Evolutionary conservation across 164 flowering plant genomes (phyloP), one percentile per base, ranked within the genome.

Genomic region (Cinnamomum chago): DNA sequence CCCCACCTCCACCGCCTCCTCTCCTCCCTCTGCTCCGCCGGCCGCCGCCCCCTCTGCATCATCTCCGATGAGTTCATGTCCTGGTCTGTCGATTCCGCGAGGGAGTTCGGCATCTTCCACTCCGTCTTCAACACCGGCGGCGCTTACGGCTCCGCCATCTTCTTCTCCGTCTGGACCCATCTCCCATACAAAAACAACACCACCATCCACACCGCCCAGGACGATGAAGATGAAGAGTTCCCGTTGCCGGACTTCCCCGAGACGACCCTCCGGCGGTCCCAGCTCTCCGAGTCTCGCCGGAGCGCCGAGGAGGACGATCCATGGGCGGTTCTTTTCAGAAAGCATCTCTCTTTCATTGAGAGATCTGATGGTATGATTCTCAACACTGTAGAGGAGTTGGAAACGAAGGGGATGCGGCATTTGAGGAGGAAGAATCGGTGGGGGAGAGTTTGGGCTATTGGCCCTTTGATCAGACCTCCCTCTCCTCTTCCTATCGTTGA

Each of bases 371-470:
- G 79, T 25, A 0, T 86, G 24, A 23, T 77, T 17, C 1, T 85
- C 58, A 90, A 90, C 76, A 83, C 90, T 0, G 82, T 86, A 23
- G 88, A 80, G 70, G 88, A 81, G 72, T 30, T 90, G 13, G 94
- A 90, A 50, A n/a, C 55, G 22, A 24, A 75, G 2, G 90, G 88
- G 7, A 40, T 86, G 70, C 2, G 0, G 9, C 86, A 84, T 27
- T 81, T 88, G 18, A 50, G 75, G 23, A 58, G 79, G 7, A 81
- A 75, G 11, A 81, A 76, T n/a, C n/a, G 81, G 1, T 62, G 78
- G 9, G 55, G 20, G 2, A 83, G 81, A 0, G 85, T 81, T 12
- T 85, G 83, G 88, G 50, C 87, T 5, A 70, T 90, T 22, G 73
- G 73, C 3, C 73, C 73, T 1, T 11, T 72, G 35, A 33, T 33